Conservation (phyloP, 2,329 filamentous ascomycete genomes). For the Fusarium subglutinans region DNA sequence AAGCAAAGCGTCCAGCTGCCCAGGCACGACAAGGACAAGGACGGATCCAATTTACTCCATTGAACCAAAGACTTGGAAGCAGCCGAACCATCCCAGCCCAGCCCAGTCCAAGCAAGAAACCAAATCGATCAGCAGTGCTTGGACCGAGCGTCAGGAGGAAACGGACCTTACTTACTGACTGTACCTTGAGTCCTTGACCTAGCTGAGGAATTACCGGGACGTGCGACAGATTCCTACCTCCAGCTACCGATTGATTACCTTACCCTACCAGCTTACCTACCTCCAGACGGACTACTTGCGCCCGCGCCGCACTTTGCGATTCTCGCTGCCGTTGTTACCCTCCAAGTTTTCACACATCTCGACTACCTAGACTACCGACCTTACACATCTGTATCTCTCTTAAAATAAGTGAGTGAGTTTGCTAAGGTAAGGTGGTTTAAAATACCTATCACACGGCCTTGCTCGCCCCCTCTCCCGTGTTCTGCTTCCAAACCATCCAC, state of each 20-base stretch:
- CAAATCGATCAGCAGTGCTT: slow-evolving; percentile 28
- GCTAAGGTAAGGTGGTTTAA: background rate
- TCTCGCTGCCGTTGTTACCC: slow-evolving; percentile 24
- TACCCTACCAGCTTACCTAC: background rate
- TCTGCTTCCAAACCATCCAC: slow-evolving; percentile 15
- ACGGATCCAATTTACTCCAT: slow-evolving; percentile 33
- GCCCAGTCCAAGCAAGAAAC: background rate
- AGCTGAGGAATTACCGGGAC: slow-evolving; percentile 6
- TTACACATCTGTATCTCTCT: slow-evolving; percentile 9
- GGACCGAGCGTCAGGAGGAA: slow-evolving; percentile 5
- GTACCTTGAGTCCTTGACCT: background rate
- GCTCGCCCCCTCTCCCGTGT: background rate
- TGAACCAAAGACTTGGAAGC: slow-evolving; percentile 35
- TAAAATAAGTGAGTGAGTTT: slow-evolving; percentile 2
- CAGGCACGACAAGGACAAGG: slow-evolving; percentile 28
- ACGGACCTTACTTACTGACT: background rate
- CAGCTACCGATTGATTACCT: background rate
- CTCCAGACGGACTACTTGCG: background rate
- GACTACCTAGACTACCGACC: background rate
- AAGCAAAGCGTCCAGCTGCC: slow-evolving; percentile 19
- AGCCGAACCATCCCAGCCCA: slow-evolving; percentile 2
- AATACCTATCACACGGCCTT: background rate
- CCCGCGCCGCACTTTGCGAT: slow-evolving; percentile 16
- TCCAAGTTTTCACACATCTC: slow-evolving; percentile 25
- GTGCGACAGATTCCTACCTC: background rate